Percentiles rank a stretch among this genome's conserved stretches.
Conservation (phyloP, 257 asterid species). For the Scutellaria barbata region DNA sequence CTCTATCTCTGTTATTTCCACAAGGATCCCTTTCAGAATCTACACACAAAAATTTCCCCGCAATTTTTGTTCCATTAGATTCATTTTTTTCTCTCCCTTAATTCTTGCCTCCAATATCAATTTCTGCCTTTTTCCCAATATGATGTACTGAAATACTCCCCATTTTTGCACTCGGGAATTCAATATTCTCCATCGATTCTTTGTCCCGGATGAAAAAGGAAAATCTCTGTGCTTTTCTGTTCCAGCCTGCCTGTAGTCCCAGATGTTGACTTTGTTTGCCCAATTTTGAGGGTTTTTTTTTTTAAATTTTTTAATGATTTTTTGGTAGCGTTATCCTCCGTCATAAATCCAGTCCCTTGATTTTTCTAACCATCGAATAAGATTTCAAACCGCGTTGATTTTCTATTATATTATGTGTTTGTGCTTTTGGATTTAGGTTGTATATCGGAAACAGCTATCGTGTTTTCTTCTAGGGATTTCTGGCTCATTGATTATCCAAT, state of each 20-base stretch:
- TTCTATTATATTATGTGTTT: constrained; percentile 25
- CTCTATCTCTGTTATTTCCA: constrained; percentile 37
- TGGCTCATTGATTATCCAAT: constrained; percentile 23
- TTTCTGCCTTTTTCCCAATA: constrained; percentile 30
- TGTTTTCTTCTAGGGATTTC: constrained; percentile 25
- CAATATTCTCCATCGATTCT: constrained; percentile 14
- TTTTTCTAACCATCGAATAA: constrained; percentile 29
- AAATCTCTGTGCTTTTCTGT: constrained; percentile 34
- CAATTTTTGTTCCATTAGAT: constrained; percentile 44
- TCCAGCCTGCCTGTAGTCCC: constrained; percentile 20
- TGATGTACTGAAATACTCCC: constrained; percentile 25
- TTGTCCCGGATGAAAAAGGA: constrained; percentile 23
- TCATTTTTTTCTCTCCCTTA: constrained; percentile 17
- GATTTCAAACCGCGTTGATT: constrained; percentile 27
- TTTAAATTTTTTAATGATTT: neutral
- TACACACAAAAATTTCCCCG: constrained; percentile 34
- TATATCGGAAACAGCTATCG: neutral
- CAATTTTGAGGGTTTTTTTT: constrained; percentile 18
- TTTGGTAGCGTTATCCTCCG: constrained; percentile 28
- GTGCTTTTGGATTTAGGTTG: constrained; percentile 26
- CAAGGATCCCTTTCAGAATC: constrained; percentile 45
- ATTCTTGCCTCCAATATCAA: neutral
- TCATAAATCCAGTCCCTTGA: constrained; percentile 30
- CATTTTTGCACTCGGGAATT: constrained; percentile 4
- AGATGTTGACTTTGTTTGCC: constrained; percentile 46